Conservation (phyloP, 495 filamentous ascomycete genomes). For the Penicillium mononematosum region DNA sequence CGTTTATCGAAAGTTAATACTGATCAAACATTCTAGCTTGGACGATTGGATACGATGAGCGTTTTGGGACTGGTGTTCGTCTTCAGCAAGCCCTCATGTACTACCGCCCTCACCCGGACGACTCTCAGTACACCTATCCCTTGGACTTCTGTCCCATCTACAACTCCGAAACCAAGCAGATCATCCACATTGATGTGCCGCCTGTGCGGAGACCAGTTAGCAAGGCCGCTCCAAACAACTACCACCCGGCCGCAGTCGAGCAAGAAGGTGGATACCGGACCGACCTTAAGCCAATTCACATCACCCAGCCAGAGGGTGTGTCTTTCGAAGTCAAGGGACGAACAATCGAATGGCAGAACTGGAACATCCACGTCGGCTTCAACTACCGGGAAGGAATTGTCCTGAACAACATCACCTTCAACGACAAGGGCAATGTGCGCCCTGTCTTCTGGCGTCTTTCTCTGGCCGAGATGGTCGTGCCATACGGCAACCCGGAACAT, state of each 20-base stretch:
- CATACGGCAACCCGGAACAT: constrained; percentile 90
- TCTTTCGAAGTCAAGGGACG: constrained; percentile 82
- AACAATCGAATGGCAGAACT: constrained; percentile 90
- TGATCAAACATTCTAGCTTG: constrained; percentile 57
- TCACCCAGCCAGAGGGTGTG: constrained; percentile 92
- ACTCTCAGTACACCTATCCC: constrained; percentile 87
- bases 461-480: constrained; percentile 94
- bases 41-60: constrained; percentile 95
- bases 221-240: constrained; percentile 73
- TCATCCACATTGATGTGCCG: constrained; percentile 88
- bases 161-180: constrained; percentile 77
- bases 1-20: background rate
- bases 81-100: constrained; percentile 96
- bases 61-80: constrained; percentile 75
- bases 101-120: constrained; percentile 82
- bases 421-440: constrained; percentile 78
- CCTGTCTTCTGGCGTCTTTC: constrained; percentile 90
- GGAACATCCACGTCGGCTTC: constrained; percentile 92
- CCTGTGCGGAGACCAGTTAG: constrained; percentile 74
- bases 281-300: constrained; percentile 88
- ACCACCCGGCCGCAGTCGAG: constrained; percentile 72
- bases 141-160: constrained; percentile 94
- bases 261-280: constrained; percentile 72
- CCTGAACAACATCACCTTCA: constrained; percentile 86
- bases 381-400: constrained; percentile 95